These are phyloP conservation scores for Pseudogymnoascus sp. DNA, from an alignment of 2,329 filamentous ascomycete species.

Conservation along the genomic window DNA sequence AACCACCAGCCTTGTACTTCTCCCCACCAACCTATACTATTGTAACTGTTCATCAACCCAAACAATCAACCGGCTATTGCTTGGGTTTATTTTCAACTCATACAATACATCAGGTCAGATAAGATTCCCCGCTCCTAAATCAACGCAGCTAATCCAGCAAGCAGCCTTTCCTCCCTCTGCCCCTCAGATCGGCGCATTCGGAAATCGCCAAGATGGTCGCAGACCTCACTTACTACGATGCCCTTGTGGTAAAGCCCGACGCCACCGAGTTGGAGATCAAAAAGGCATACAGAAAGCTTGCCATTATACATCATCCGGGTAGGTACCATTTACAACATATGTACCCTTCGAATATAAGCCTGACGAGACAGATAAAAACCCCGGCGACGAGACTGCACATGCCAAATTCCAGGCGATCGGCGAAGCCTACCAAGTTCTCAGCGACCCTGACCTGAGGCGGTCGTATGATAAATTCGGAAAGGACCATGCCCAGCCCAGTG, in stretches of 20 bases:
- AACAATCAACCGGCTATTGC: not conserved
- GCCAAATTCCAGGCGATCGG: slow-evolving; percentile 86
- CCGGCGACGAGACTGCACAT: slow-evolving; percentile 87
- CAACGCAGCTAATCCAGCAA: not conserved
- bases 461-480: slow-evolving; percentile 97
- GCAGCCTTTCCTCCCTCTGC: not conserved
- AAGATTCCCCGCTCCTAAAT: not conserved
- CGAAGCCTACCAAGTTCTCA: slow-evolving; percentile 71
- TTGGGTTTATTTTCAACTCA: not conserved
- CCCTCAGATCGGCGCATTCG: slow-evolving; percentile 1
- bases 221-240: slow-evolving; percentile 83
- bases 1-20: slow-evolving; percentile 3
- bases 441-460: slow-evolving; percentile 75
- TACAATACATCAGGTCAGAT: not conserved
- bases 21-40: not conserved
- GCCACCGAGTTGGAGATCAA: slow-evolving; percentile 92
- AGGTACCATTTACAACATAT: slow-evolving; percentile 7
- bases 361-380: slow-evolving; percentile 74
- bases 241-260: slow-evolving; percentile 72
- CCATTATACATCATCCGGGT: slow-evolving; percentile 71
- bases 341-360: slow-evolving; percentile 11
- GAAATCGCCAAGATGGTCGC: slow-evolving; percentile 56
- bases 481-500: slow-evolving; percentile 80
- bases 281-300: slow-evolving; percentile 90
- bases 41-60: not conserved